Conservation (phyloP, 371 early-diverging fungal species). For the Entomophthora muscae region DNA sequence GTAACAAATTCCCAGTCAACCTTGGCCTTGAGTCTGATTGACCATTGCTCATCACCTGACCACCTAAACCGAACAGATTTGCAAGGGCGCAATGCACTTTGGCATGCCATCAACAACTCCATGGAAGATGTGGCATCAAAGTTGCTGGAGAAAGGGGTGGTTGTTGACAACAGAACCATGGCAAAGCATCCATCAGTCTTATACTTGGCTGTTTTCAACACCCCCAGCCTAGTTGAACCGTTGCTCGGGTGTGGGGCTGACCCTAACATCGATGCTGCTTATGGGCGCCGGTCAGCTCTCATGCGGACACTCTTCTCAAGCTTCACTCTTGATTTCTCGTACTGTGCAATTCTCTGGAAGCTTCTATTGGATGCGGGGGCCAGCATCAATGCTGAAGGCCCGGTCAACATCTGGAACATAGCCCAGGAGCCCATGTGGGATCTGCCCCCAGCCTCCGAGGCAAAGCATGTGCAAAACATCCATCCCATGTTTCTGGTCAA, state of each 20-base stretch:
- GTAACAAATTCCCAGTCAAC: background rate
- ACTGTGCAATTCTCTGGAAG: background rate
- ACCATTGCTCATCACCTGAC: background rate
- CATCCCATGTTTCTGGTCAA: slow-evolving; percentile 18
- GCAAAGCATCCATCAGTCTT: background rate
- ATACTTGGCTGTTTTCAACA: background rate
- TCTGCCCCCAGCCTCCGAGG: background rate
- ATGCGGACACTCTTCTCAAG: slow-evolving; percentile 19
- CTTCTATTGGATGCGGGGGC: slow-evolving; percentile 18
- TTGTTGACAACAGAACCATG: background rate
- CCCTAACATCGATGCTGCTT: slow-evolving; percentile 13
- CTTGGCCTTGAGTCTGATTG: background rate
- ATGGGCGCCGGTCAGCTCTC: slow-evolving; percentile 18
- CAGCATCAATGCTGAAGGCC: slow-evolving; percentile 9
- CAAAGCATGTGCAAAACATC: slow-evolving; percentile 8
- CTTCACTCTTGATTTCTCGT: slow-evolving; percentile 10
- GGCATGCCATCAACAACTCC: slow-evolving; percentile 1
- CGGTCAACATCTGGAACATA: background rate
- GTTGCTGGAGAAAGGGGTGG: background rate
- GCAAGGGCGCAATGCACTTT: background rate
- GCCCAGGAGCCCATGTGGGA: background rate
- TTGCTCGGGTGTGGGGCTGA: background rate
- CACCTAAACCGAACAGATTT: background rate
- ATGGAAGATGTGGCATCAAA: no score
- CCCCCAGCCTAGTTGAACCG: background rate